Base-by-base conservation (phyloP, 306 rosid genomes). In the Prunus mira region DNA sequence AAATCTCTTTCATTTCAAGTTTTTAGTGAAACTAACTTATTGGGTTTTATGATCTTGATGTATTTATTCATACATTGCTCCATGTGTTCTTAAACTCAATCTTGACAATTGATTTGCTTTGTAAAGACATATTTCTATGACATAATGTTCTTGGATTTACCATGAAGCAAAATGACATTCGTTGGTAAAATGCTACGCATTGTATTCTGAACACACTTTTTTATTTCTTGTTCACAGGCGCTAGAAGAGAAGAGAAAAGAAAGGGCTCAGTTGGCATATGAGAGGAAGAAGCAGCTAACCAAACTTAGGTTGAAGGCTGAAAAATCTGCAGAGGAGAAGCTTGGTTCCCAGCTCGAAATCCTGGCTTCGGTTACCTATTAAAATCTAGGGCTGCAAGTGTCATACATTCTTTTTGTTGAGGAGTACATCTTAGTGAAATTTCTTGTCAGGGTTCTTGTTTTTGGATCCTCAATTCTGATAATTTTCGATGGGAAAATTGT, bases 241-340 rank as follows among this genome's bases (percentile, higher is more conserved):
- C 80, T 90, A 18, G 95, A 90, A 61, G 79, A 84, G 79, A 90
- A 90, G 95, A 82, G 95, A 46, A 90, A 90, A 67, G 89, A 90
- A 56, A 84, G 74, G 22, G 50, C 90, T n/a, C 81, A 74, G 28
- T 17, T 84, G 73, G 66, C 51, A 17, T 87, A 86, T n/a, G 91
- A 90, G 76, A 86, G 85, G 78, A 90, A 84, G 89, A 90, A 86
- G 83, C 90, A 78, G 28, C 88, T 90, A 22, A 58, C 8, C 34
- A 87, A 90, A 56, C 82, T 89, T 12, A 71, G 79, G 82, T 55
- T 38, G 54, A 87, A 82, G 60, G 88, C 92, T 18, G 89, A 90
- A 81, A 84, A 79, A 79, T 47, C 73, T 27, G 88, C 86, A 0
- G 90, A 88, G 3, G 89, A 90, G 73, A 90, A 84, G 72, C 85